Base-by-base conservation (phyloP, 2,329 filamentous ascomycete species). In the Achaetomium macrosporum region DNA sequence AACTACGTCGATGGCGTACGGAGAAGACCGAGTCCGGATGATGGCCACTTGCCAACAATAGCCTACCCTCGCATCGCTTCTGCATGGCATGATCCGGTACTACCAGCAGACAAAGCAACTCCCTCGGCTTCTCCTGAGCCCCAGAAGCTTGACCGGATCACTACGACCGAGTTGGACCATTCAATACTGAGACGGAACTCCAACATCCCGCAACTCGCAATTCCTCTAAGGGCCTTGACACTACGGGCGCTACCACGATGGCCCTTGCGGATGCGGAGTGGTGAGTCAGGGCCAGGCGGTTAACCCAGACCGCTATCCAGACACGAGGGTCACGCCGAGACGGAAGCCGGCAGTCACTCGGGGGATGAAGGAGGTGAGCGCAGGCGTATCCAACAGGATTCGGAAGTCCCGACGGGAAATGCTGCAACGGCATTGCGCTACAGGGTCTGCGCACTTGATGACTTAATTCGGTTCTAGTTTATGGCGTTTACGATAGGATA, bases 401-500 rank as follows among this genome's bases (percentile, higher is more conserved):
- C 25, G 25, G 7, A 25, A 7, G 4, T 25, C 7, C 25, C 25
- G 4, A 7, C 25, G 25, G 25, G 25, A 25, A 25, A 25, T 7
- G 25, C 4, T 25, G 25, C 25, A 25, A 25, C 4, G 25, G 25
- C 25, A 4, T 25, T 25, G 25, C 7, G 25, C 25, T 4, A 25
- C 25, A 7, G 25, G 4, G 25, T 25, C 25, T 25, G 25, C 25
- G 19, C 35, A 20, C 13, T 16, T 8, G 20, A 43, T 39, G 31
- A 42, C 20, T 39, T 25, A 12, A 30, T 42, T 15, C 4, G 25
- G 25, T 25, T 25, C 10, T 15, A 36, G 17, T 25, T 44, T 39
- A 31, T 40, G 45, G 45, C 43, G 50, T 51, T 46, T 33, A 16
- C 25, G 37, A 46, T 42, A 42, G 47, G 47, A 50, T 50, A 50